Conservation (phyloP, 1,284 basidiomycete species). For the Tremellales sp. region DNA sequence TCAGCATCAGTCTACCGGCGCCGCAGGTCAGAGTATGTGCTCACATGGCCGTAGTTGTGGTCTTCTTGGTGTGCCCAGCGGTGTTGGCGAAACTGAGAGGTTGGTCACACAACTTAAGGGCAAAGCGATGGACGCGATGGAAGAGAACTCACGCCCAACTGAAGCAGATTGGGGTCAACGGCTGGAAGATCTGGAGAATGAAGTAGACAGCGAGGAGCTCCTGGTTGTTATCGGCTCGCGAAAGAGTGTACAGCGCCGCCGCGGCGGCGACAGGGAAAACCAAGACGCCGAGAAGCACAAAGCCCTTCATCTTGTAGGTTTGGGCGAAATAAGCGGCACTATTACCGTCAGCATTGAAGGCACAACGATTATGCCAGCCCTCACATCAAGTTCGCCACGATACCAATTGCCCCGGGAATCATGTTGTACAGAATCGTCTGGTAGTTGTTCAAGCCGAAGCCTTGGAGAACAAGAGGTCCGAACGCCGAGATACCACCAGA, state of each 20-base stretch:
- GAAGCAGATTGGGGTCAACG: conserved; percentile 26
- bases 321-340: conserved; percentile 48
- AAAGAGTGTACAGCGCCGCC: conserved; percentile 22
- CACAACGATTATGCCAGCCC: too few species aligned
- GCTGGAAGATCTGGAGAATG: conserved; percentile 28
- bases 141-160: too few species aligned
- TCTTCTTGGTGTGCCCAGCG: conserved; percentile 32
- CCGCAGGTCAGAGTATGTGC: too few species aligned
- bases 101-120: too few species aligned
- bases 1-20: too few species aligned
- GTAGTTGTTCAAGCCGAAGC: conserved; percentile 40
- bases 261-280: conserved; percentile 36
- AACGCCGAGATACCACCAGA: conserved; percentile 32
- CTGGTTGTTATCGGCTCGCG: conserved; percentile 13
- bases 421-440: conserved; percentile 46
- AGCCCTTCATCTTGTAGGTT: conserved; percentile 51
- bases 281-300: conserved; percentile 50
- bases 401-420: conserved; percentile 51
- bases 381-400: conserved; percentile 48
- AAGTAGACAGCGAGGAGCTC: conserved; percentile 29
- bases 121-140: too few species aligned
- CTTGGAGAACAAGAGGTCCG: too few species aligned
- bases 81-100: conserved; percentile 23
- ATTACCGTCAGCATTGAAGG: too few species aligned
- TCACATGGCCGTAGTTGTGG: conserved; percentile 37